Evolutionary conservation across 2,329 filamentous ascomycete species (phyloP), one percentile per base, ranked within the genome.

Genomic region (Fragosphaeria purpurea): DNA sequence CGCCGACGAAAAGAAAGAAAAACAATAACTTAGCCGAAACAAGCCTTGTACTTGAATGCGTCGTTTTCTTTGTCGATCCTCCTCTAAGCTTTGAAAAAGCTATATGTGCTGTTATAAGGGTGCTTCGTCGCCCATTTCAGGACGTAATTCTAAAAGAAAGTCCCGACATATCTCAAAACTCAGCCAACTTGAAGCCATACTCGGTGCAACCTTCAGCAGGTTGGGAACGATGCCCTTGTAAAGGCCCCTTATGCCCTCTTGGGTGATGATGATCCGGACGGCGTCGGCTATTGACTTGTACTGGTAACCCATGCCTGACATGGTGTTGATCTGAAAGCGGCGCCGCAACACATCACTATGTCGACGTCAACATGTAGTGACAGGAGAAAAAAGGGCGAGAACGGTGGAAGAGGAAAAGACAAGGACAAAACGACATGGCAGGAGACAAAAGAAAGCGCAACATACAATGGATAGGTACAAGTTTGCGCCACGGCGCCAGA

Each of bases 201-300:
- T 97, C 4, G 93, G 93, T 7, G 93, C 91, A 12, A 98, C 93
- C 69, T 98, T 98, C 54, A 98, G 78, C 30, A 98, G 74, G 62
- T 98, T 98, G 0, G 93, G 93, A 12, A 90, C 81, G 58, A 98
- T 91, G 50, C 93, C 93, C 67, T 97, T 98, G 75, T 97, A 98
- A 42, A 98, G 70, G 47, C 93, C 93, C 53, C 76, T 76, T 49
- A 91, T 40, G 34, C 93, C 93, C 70, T 98, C 93, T 60, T 95
- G 82, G 44, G 77, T 69, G 50, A 95, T 67, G 60, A 98, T 98
- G 47, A 86, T 80, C 47, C 73, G 79, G 56, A 98, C 72, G 4
- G 93, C 93, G 63, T 95, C 88, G 55, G 80, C 75, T 42, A 98
- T 84, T 6, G 83, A 85, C 61, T 86, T 89, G 72, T 98, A 98